Conservation (phyloP, 2,329 filamentous ascomycete genomes). For the Aspergillus persii region DNA sequence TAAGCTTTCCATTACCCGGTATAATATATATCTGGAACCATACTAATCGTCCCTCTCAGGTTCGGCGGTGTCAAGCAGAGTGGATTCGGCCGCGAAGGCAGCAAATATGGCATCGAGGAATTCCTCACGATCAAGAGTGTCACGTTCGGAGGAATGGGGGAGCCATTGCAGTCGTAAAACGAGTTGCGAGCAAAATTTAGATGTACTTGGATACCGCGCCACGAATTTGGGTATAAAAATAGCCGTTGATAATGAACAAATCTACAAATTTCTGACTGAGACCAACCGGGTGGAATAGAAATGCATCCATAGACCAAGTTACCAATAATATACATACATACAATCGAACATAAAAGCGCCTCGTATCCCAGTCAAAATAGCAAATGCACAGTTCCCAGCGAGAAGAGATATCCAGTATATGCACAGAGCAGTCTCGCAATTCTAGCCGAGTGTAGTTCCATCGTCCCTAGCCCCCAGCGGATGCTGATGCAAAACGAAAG, state of each 20-base stretch:
- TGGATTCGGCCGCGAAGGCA: conserved; percentile 77
- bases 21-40: background rate
- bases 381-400: background rate
- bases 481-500: too few species aligned
- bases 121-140: conserved; percentile 72
- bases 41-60: conserved; percentile 27
- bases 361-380: conserved; percentile 8
- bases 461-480: background rate
- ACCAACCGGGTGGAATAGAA: background rate
- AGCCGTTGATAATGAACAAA: background rate
- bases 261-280: background rate
- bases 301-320: conserved; percentile 1
- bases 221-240: background rate
- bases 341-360: conserved; percentile 7
- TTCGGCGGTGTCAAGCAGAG: conserved; percentile 83
- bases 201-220: background rate
- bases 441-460: background rate
- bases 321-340: conserved; percentile 2
- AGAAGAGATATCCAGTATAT: conserved; percentile 3
- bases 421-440: background rate
- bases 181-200: background rate
- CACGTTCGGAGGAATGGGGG: conserved; percentile 62
- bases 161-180: conserved; percentile 50
- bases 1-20: conserved; percentile 27
- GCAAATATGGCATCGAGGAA: conserved; percentile 73